Evolutionary conservation across 331 rosid genomes (phyloP), one percentile per base, ranked within the genome.

Genomic region (Pyracantha coccinea): DNA sequence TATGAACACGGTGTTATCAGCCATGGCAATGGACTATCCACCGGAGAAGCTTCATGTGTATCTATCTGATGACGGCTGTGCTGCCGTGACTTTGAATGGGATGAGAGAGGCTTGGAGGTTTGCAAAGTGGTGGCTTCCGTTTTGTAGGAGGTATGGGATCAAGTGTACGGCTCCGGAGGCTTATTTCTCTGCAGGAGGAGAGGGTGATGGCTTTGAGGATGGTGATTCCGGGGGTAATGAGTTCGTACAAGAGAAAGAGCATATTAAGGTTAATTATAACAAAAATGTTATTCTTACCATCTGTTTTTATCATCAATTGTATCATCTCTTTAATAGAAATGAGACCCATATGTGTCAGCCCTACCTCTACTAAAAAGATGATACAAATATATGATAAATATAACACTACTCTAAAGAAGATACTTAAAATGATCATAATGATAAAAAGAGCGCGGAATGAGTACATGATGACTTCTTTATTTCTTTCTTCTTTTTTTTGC

Each of bases 21-120:
- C 92, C 70, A 84, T 92, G 96, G 85, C 93, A 13, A 79, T 92
- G 53, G 92, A 90, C 79, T 92, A 90, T 79, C 93, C 93, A 1
- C 74, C 79, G 12, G 77, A 90, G 27, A 90, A 88, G 81, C 92
- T 90, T 70, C 85, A 86, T 27, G 80, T 90, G 29, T 90, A 88
- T 79, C 76, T 92, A 7, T 92, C 96, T 3, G 93, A 92, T 45
- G 96, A 92, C 57, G 92, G 88, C 1, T 89, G 90, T 8, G 89
- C 89, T 11, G 50, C 70, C 4, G 14, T 79, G 33, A 90, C 96
- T 38, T 74, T 89, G 74, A 68, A 60, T 24, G 88, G 71, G 5
- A 78, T 90, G 84, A 84, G 59, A 65, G 89, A 81, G 80, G 87
- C 87, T 79, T 71, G 73, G 81, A 68, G 58, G 10, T 92, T 92